phyloP scores from a whole-genome alignment of 306 rosid species.

The Mimosa bimucronata region DNA sequence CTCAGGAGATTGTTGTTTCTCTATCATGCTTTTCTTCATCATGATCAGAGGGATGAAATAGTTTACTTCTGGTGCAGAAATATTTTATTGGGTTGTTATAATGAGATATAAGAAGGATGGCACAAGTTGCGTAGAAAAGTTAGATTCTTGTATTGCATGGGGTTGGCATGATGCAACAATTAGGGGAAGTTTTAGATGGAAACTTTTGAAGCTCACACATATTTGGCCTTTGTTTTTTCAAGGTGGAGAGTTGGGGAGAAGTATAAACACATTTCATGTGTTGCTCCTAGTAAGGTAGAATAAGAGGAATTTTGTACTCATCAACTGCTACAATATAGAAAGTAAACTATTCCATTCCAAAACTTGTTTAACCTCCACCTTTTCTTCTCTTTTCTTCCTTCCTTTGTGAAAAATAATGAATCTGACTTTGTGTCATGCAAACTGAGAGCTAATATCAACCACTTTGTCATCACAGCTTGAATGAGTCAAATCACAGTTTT shows the following conservation, averaged over 20 bases:
- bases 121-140: slow-evolving; percentile 40
- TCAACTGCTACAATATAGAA: slow-evolving; percentile 48
- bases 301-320: slow-evolving; percentile 43
- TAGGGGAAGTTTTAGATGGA: slow-evolving; percentile 37
- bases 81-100: slow-evolving; percentile 22
- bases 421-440: slow-evolving; percentile 24
- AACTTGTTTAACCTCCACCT: slow-evolving; percentile 20
- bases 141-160: slow-evolving; percentile 35
- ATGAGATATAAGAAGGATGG: slow-evolving; percentile 35
- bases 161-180: slow-evolving; percentile 37
- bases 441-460: slow-evolving; percentile 40
- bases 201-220: slow-evolving; percentile 48
- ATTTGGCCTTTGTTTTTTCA: slow-evolving; percentile 28
- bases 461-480: slow-evolving; percentile 15
- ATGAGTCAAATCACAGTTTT: neutral
- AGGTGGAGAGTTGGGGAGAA: slow-evolving; percentile 19
- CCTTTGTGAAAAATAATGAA: neutral
- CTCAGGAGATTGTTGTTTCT: slow-evolving; percentile 48
- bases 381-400: neutral
- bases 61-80: slow-evolving; percentile 12
- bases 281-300: slow-evolving; percentile 35
- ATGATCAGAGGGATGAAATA: slow-evolving; percentile 35
- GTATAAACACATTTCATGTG: slow-evolving; percentile 60
- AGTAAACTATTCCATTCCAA: slow-evolving; percentile 37
- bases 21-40: slow-evolving; percentile 58